Evolutionary conservation across 108 stramenopile species (phyloP), one percentile per base, ranked within the genome.

Genomic region (Nitzschia sp.): DNA sequence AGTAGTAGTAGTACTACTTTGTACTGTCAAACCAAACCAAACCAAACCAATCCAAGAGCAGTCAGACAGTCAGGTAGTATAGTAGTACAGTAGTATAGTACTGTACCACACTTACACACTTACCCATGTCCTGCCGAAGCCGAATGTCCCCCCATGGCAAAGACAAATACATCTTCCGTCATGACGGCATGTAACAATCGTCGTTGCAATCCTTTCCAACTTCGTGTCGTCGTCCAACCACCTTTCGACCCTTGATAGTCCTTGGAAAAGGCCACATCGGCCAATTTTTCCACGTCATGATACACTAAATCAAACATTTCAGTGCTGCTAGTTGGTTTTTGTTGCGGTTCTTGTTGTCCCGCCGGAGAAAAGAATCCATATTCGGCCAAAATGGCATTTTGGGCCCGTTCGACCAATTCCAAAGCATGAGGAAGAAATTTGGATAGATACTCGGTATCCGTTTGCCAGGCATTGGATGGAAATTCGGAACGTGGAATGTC

Each of bases 131-230:
- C 84, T 0, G 80, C 78, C 3, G 84, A 77, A 11, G 80, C 66
- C 0, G 77, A 79, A 69, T 85, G 84, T 13, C 84, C 82, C 19
- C 68, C 81, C 57, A 89, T 56, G 2, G 85, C 86, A 33, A 89
- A 57, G 3, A 80, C 85, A 63, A 92, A 92, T 8, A 57, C 68
- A 55, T 85, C 85, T 72, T 87, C 84, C 33, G 90, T 90, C 85
- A 94, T 83, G 53, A 94, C 75, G 32, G 90, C 83, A 80, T 94
- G 93, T 32, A 88, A 66, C 6, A 94, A 63, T 46, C 90, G 68
- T 8, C 87, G 81, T 52, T 74, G 62, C 53, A 93, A 72, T 30
- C 87, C 85, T 56, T 85, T 71, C 45, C 79, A 78, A 11, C 69
- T 81, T 27, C 70, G 75, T 31, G 36, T 5, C 23, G 84, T 87